Base-by-base conservation (phyloP, 2,329 filamentous ascomycete genomes). In the Cladosporium colombiae region DNA sequence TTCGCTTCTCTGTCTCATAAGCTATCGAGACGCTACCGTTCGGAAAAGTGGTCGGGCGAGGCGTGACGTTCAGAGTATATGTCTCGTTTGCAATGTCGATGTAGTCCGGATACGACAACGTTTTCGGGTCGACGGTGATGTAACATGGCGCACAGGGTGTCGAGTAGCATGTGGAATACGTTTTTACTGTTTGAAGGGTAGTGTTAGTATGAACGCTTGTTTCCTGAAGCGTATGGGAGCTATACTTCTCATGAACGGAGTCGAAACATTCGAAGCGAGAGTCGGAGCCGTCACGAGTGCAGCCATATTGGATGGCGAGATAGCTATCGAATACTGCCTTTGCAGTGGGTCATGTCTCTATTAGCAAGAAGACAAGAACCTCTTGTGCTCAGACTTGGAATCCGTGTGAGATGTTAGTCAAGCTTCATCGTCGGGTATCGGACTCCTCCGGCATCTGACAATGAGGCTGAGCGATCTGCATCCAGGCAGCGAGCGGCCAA, bases 91-190 rank as follows among this genome's bases (percentile, higher is more conserved):
- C 31, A 6, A 57, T 57, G 31, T 35, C 55, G 21, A 57, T 40
- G 33, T 10, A 35, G 33, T 33, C 55, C 23, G 55, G 55, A 40
- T 37, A 40, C 10, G 37, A 18, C 25, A 63, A 14, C 5, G 14
- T 25, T 8, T 23, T 46, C 18, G 61, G 61, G 35, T 23, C 35
- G 35, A 25, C 61, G 40, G 35, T 33, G 23, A 56, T 63, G 18
- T 63, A 63, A 27, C 61, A 63, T 21, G 61, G 61, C 18, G 61
- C 61, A 27, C 61, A 63, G 10, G 50, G 13, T 31, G 50, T 63
- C 13, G 61, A 16, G 50, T 27, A n/a, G 50, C 61, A 63, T 23
- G 61, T 23, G 21, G 50, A 52, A 33, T 55, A 44, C 11, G 60
- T 27, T 10, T 33, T 35, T 16, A 33, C 55, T 46, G 21, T 5